These are phyloP conservation scores for Xylariaceae sp. DNA, from an alignment of 2,329 filamentous ascomycete species.

Conservation along the genomic window DNA sequence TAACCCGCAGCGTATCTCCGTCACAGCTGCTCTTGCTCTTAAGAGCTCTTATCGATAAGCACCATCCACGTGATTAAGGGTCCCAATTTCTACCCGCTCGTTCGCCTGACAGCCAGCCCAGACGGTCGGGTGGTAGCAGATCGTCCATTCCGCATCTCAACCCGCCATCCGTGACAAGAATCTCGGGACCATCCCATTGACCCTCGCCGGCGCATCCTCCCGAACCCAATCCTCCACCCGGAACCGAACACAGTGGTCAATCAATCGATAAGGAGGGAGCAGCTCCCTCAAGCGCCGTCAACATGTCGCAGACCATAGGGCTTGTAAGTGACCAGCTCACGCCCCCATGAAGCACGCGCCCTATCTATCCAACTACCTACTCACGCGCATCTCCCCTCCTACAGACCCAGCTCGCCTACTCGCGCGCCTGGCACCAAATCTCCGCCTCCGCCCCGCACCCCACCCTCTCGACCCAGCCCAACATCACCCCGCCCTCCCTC, in stretches of 20 bases:
- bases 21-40: too few species aligned
- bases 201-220: too few species aligned
- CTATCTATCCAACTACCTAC: not conserved
- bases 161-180: constrained; percentile 1
- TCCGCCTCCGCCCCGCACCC: constrained; percentile 65
- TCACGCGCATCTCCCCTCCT: constrained; percentile 5
- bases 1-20: too few species aligned
- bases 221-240: not conserved
- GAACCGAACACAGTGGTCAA: not conserved
- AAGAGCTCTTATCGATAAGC: constrained; percentile 17
- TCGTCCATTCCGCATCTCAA: constrained; percentile 13
- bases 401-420: constrained; percentile 93
- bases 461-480: constrained; percentile 52
- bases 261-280: constrained; percentile 29
- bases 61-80: constrained; percentile 14
- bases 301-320: constrained; percentile 76
- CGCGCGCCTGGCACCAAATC: constrained; percentile 85
- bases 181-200: too few species aligned
- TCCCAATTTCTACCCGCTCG: constrained; percentile 3
- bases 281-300: constrained; percentile 32
- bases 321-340: constrained; percentile 48
- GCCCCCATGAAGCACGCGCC: not conserved
- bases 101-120: not conserved
- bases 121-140: not conserved
- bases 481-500: constrained; percentile 67